These are phyloP conservation scores for Penicillium brevicompactum DNA, from an alignment of 2,329 filamentous ascomycete species.

Conservation along the genomic window DNA sequence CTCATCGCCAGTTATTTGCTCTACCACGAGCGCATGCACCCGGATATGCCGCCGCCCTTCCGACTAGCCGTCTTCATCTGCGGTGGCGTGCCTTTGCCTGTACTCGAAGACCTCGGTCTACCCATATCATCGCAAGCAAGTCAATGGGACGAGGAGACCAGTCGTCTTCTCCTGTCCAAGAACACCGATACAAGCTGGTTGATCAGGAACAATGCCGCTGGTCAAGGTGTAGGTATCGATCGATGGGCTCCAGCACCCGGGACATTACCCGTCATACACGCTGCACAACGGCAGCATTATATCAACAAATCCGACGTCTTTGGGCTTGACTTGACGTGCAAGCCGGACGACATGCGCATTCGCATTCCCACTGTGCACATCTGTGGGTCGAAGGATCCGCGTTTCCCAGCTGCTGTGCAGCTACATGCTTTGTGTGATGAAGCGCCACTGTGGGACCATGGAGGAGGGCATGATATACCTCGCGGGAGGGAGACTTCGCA, in stretches of 20 bases:
- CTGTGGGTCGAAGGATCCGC: background rate
- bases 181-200: background rate
- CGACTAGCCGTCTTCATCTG: constrained; percentile 5
- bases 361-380: background rate
- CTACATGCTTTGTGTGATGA: background rate
- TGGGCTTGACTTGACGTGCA: background rate
- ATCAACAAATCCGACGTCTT: background rate
- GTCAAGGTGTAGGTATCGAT: background rate
- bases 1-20: background rate
- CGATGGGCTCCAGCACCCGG: background rate
- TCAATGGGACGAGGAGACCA: background rate
- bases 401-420: background rate
- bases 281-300: background rate
- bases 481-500: background rate
- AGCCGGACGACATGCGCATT: background rate
- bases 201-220: background rate
- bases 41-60: background rate
- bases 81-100: background rate
- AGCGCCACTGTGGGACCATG: background rate
- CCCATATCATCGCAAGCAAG: background rate
- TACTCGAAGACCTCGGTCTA: background rate
- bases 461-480: constrained; percentile 1
- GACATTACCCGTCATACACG: background rate
- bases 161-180: background rate
- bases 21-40: background rate